A percentile compares a stretch with the other conserved stretches of the same genome.
These are phyloP conservation scores for Butyriboletus loyo DNA, from an alignment of 768 basidiomycete genomes.

Conservation along the genomic window DNA sequence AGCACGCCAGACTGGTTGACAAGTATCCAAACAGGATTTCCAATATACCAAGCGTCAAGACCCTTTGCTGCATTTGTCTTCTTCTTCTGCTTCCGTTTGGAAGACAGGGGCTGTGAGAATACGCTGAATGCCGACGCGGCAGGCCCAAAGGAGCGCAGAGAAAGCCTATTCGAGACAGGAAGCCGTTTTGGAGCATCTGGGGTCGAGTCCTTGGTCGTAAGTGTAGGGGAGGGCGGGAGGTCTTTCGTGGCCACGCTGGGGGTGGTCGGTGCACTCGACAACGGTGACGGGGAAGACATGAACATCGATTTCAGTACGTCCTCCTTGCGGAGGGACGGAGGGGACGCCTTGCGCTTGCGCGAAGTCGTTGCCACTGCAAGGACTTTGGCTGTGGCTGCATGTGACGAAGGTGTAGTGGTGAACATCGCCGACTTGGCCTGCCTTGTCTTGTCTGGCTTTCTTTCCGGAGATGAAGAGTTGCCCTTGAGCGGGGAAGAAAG, in stretches of 20 bases:
- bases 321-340: slow-evolving; percentile 5
- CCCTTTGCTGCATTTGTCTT: not conserved
- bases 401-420: slow-evolving; percentile 13
- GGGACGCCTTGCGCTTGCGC: slow-evolving; percentile 30
- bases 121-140: slow-evolving; percentile 10
- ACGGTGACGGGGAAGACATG: slow-evolving; percentile 22
- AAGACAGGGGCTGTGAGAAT: slow-evolving; percentile 21
- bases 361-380: slow-evolving; percentile 14
- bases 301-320: slow-evolving; percentile 8
- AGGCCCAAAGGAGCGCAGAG: slow-evolving; percentile 6
- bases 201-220: not conserved
- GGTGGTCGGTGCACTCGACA: slow-evolving; percentile 24
- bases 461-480: slow-evolving; percentile 31
- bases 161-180: slow-evolving; percentile 9
- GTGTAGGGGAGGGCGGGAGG: slow-evolving; percentile 18
- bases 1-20: slow-evolving; percentile 41
- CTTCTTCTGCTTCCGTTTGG: slow-evolving; percentile 20
- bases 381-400: slow-evolving; percentile 8
- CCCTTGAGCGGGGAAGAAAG: slow-evolving; percentile 33
- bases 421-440: not conserved
- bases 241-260: slow-evolving; percentile 12
- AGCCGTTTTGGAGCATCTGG: slow-evolving; percentile 5
- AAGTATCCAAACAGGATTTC: slow-evolving; percentile 51
- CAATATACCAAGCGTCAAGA: slow-evolving; percentile 26
- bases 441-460: slow-evolving; percentile 11